Evolutionary conservation across 768 basidiomycete species (phyloP).

Genomic region (Macrolepiota albuminosa): DNA sequence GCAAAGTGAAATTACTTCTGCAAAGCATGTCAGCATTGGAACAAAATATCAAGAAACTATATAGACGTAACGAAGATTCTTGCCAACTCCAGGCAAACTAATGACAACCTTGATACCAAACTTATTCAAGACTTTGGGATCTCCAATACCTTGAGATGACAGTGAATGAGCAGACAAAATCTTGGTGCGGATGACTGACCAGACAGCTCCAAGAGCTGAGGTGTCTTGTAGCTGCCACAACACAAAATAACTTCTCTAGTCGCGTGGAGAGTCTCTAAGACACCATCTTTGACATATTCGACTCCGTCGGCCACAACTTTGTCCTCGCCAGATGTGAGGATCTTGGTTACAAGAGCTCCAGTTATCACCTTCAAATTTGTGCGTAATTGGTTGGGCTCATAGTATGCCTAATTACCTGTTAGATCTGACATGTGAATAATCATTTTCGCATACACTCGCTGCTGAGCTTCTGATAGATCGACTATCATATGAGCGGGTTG

Average conservation of each 20-base stretch:
- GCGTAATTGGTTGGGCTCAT: constrained; percentile 7
- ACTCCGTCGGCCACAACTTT: not conserved
- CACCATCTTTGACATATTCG: constrained; percentile 7
- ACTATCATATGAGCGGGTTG: too few species aligned
- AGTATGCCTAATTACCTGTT: constrained; percentile 7
- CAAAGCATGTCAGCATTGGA: too few species aligned
- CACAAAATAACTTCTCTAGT: constrained; percentile 9
- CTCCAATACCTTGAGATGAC: constrained; percentile 7
- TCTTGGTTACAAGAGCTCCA: not conserved
- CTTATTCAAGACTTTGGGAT: not conserved
- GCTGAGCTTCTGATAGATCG: too few species aligned
- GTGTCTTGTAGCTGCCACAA: constrained; percentile 9
- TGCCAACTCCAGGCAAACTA: constrained; percentile 10
- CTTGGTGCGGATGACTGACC: not conserved
- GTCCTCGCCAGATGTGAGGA: not conserved
- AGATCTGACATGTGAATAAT: too few species aligned
- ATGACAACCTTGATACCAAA: constrained; percentile 4
- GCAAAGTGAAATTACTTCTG: not conserved
- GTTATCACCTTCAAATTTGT: constrained; percentile 8
- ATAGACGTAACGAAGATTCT: constrained; percentile 6
- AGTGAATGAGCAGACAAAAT: not conserved
- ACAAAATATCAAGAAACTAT: too few species aligned
- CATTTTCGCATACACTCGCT: too few species aligned
- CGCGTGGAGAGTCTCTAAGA: not conserved
- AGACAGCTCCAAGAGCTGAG: constrained; percentile 12